A percentile compares a stretch with the other conserved stretches of the same genome.
These are phyloP conservation scores for Solanum chilense DNA, from an alignment of 257 asterid genomes.

Conservation along the genomic window DNA sequence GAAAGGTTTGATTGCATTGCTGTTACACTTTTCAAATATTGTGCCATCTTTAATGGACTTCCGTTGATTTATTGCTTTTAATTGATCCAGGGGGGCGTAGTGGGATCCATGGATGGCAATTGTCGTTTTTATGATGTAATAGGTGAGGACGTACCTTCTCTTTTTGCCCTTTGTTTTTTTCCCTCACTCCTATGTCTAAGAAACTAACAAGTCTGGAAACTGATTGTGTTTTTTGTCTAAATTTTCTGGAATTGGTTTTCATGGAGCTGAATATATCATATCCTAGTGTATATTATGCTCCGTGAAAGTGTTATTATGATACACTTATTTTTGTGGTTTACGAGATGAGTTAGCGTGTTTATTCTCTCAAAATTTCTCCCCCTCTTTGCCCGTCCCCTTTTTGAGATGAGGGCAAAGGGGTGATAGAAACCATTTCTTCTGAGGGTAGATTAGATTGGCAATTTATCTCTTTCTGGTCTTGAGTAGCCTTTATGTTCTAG, in stretches of 20 bases:
- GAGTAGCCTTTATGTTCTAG: not conserved
- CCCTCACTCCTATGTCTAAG: not conserved
- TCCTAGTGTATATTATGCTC: not conserved
- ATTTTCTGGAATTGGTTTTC: not conserved
- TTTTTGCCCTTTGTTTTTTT: not conserved
- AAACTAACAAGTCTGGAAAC: not conserved
- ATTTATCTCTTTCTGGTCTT: not conserved
- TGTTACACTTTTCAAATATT: not conserved
- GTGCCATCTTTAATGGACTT: not conserved
- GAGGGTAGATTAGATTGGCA: not conserved
- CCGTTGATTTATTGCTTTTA: not conserved
- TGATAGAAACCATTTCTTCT: not conserved
- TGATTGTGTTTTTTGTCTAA: not conserved
- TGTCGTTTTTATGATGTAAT: constrained; percentile 54
- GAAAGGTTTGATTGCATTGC: constrained; percentile 38
- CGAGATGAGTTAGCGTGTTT: not conserved
- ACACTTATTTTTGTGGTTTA: not conserved
- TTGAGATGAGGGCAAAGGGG: not conserved
- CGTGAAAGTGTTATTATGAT: not conserved
- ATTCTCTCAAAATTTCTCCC: not conserved
- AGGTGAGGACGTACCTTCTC: constrained; percentile 25
- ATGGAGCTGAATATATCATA: not conserved
- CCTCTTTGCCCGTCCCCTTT: not conserved
- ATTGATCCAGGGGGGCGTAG: constrained; percentile 59
- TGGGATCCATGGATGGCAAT: constrained; percentile 80